These are phyloP conservation scores for Botrytis paeoniae DNA, from an alignment of 2,329 filamentous ascomycete genomes.

Conservation along the genomic window DNA sequence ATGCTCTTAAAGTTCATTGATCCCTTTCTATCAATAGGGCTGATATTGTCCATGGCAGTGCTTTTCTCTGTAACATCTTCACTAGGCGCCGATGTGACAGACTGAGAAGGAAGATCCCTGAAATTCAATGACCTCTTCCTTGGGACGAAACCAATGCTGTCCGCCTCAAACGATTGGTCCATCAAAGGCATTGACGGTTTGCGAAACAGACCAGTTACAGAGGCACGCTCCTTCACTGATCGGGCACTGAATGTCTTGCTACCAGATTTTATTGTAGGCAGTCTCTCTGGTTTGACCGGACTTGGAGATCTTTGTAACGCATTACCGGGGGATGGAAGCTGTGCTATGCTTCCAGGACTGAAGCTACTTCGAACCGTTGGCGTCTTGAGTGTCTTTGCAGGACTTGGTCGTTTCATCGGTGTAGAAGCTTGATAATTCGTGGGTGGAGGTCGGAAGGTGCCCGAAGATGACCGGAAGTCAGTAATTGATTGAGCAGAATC, in stretches of 20 bases:
- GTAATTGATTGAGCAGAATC: slow-evolving; percentile 42
- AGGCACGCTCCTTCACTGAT: slow-evolving; percentile 50
- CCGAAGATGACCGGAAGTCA: slow-evolving; percentile 46
- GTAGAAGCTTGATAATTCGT: slow-evolving; percentile 45
- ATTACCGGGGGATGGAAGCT: slow-evolving; percentile 39
- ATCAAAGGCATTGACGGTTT: slow-evolving; percentile 52
- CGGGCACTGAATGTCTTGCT: slow-evolving; percentile 49
- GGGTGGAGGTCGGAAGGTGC: slow-evolving; percentile 45
- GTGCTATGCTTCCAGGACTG: slow-evolving; percentile 29
- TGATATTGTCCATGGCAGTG: slow-evolving; percentile 27
- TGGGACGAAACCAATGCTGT: slow-evolving; percentile 27
- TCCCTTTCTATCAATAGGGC: slow-evolving; percentile 30
- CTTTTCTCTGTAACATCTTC: slow-evolving; percentile 38
- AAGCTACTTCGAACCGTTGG: slow-evolving; percentile 33
- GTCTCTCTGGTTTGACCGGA: slow-evolving; percentile 33
- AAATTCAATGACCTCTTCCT: slow-evolving; percentile 33
- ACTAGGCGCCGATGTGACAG: slow-evolving; percentile 30
- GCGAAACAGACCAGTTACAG: slow-evolving; percentile 52
- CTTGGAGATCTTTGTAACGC: slow-evolving; percentile 38
- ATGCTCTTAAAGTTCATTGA: slow-evolving; percentile 33
- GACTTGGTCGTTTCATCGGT: slow-evolving; percentile 41
- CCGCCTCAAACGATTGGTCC: slow-evolving; percentile 33
- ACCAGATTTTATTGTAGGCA: slow-evolving; percentile 39
- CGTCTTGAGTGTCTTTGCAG: slow-evolving; percentile 40
- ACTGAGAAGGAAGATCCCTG: slow-evolving; percentile 28